phyloP scores from a whole-genome alignment of 805 yeast genomes.

The Saccharomycopsis microspora region DNA sequence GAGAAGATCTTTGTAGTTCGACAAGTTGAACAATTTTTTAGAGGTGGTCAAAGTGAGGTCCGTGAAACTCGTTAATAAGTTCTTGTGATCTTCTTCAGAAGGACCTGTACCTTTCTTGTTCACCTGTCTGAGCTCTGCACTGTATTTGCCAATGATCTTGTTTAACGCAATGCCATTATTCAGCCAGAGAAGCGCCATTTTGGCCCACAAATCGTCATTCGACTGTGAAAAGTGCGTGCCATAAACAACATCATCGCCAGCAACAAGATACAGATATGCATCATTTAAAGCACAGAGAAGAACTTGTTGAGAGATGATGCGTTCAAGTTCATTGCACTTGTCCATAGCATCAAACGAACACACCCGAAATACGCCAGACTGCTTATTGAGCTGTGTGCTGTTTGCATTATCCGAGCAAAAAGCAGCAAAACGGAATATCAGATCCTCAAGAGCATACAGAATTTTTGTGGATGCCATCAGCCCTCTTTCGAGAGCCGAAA shows the following conservation, averaged over 20 bases:
- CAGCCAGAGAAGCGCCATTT: conserved; percentile 8
- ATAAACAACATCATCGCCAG: background rate
- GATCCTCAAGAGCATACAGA: conserved; percentile 46
- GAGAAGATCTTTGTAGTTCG: conserved; percentile 13
- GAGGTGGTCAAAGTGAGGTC: conserved; percentile 15
- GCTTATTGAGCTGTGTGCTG: conserved; percentile 59
- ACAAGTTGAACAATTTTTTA: conserved; percentile 12
- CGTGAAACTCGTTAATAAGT: conserved; percentile 11
- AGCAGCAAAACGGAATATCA: conserved; percentile 75
- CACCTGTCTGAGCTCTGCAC: conserved; percentile 10
- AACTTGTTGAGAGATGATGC: conserved; percentile 64
- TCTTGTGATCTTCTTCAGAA: background rate
- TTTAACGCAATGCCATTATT: conserved; percentile 6
- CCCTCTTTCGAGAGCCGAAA: conserved; percentile 2
- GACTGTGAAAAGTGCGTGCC: conserved; percentile 6
- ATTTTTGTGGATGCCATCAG: conserved; percentile 36
- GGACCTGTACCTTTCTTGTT: conserved; percentile 10
- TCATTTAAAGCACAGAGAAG: conserved; percentile 31
- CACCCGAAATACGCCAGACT: conserved; percentile 81
- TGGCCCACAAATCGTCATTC: conserved; percentile 15
- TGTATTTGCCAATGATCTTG: conserved; percentile 13
- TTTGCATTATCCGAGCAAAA: conserved; percentile 57
- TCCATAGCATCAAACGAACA: conserved; percentile 88
- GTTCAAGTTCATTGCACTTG: conserved; percentile 63
- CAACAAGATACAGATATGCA: conserved; percentile 4